Evolutionary conservation across 2,329 filamentous ascomycete genomes (phyloP), one percentile per base, ranked within the genome.

Genomic region (Aureobasidium uvarum): DNA sequence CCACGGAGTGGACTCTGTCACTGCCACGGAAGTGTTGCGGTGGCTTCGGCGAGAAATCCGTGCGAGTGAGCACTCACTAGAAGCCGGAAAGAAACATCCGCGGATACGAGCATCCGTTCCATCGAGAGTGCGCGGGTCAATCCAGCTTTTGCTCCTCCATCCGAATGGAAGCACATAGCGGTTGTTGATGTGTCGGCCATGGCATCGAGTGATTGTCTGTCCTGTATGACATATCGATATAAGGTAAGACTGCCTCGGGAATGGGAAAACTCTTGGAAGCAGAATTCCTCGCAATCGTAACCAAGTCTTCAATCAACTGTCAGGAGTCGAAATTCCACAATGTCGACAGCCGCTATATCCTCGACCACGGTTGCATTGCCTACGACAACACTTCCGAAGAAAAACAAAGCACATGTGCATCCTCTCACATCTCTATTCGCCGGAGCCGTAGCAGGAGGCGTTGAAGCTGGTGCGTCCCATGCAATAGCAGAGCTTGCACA

Each of bases 361-460:
- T n/a, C 51, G 5, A 54, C 7, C 13, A 23, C 51, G 7, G n/a
- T 38, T 11, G n/a, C 18, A 16, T 16, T 33, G 16, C 20, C 50
- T 6, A 20, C 52, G 13, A 20, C 8, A 25, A 14, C 52, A 18
- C 25, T 25, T 5, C 11, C 14, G 8, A 31, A 33, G 31, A 65
- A 72, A 65, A 72, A 76, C 6, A 69, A 68, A 62, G 65, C 56
- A 70, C 75, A 75, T 82, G n/a, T 84, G 82, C 0, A 72, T 39
- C 56, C 56, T 38, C 56, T 60, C 7, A 39, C 43, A 10, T 60
- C 56, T 8, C 43, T 85, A 0, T 69, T 82, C 18, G 76, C 83
- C 1, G 83, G 83, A 28, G 82, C 79, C 20, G 69, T 83, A 13
- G 84, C 82, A 6, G 84, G 83, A 14, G 81, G 77, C n/a, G 74